phyloP scores from a whole-genome alignment of 1,284 basidiomycete genomes.

The Xanthoconium separans region DNA sequence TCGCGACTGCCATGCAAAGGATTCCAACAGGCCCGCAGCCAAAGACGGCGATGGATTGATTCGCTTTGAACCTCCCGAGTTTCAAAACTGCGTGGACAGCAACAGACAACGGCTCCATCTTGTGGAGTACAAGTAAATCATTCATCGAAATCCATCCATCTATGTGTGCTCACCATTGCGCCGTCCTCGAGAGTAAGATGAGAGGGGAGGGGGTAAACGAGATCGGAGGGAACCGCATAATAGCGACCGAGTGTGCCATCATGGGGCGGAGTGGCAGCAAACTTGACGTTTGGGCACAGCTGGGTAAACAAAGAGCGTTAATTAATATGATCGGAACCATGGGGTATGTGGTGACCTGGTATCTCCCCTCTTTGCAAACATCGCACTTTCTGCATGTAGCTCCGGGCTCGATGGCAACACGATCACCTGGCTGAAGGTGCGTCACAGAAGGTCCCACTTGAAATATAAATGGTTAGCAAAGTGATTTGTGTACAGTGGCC shows the following conservation, averaged over 20 bases:
- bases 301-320: conserved; percentile 24
- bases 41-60: conserved; percentile 78
- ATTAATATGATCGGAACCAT: neutral
- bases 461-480: conserved; percentile 2
- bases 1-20: conserved; percentile 90
- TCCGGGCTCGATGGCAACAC: conserved; percentile 86
- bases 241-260: conserved; percentile 86
- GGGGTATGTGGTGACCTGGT: conserved; percentile 56
- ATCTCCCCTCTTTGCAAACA: conserved; percentile 75
- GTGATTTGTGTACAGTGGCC: neutral
- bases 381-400: conserved; percentile 73
- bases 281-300: conserved; percentile 78
- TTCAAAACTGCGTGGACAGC: conserved; percentile 86
- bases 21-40: conserved; percentile 93
- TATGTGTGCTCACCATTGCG: conserved; percentile 59
- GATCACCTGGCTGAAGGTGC: conserved; percentile 73
- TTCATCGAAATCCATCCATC: neutral
- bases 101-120: conserved; percentile 95
- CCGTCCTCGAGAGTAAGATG: conserved; percentile 79
- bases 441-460: conserved; percentile 33
- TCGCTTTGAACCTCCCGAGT: conserved; percentile 71
- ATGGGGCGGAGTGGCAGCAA: conserved; percentile 88
- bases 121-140: conserved; percentile 5
- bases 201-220: conserved; percentile 73
- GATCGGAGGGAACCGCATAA: conserved; percentile 74